Conservation (phyloP, 768 basidiomycete genomes). For the Rossbeevera mucosa region DNA sequence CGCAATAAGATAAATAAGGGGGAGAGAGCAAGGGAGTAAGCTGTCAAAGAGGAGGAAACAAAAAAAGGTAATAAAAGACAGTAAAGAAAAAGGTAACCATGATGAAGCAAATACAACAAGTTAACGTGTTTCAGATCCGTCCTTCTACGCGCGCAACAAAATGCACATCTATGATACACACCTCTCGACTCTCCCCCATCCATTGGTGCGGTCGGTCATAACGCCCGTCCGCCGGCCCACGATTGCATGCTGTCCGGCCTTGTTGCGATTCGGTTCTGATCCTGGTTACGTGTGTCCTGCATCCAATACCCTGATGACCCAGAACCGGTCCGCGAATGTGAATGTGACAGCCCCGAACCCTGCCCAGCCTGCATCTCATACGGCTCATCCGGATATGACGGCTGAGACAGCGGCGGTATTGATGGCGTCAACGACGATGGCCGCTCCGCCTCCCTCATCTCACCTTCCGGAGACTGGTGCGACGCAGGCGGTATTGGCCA, state of each 20-base stretch:
- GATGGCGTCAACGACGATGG: conserved; percentile 11
- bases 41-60: not conserved
- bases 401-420: not conserved
- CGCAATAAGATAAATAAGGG: not conserved
- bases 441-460: conserved; percentile 34
- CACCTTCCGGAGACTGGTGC: conserved; percentile 44
- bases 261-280: not conserved
- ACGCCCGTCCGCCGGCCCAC: conserved; percentile 18
- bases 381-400: conserved; percentile 2
- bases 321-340: not conserved
- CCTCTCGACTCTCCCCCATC: not conserved
- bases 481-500: conserved; percentile 55
- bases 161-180: conserved; percentile 17
- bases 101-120: conserved; percentile 26
- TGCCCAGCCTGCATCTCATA: conserved; percentile 39
- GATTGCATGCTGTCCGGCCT: conserved; percentile 13
- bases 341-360: conserved; percentile 8
- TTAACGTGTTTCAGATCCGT: conserved; percentile 8
- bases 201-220: conserved; percentile 2
- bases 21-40: not conserved
- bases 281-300: not conserved
- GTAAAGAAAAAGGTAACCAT: not conserved
- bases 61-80: not conserved
- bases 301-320: conserved; percentile 4
- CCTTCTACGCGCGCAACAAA: not conserved